Base-by-base conservation (phyloP, 2,329 filamentous ascomycete genomes). In the Corniculantispora saksenae region DNA sequence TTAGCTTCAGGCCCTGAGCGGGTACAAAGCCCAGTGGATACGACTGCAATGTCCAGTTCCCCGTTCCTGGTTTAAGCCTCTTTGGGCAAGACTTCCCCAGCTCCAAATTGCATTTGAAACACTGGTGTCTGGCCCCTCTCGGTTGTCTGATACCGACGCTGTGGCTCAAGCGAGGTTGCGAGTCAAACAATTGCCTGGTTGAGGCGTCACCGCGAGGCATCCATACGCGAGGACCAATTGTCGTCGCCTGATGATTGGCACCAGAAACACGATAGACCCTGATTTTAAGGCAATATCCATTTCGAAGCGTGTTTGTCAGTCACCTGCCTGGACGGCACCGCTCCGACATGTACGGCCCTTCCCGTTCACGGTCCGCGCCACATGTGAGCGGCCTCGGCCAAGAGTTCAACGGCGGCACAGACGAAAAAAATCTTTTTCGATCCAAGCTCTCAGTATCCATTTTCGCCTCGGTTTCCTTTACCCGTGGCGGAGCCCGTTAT, bases 81-180 rank as follows among this genome's bases (percentile, higher is more conserved):
- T 59, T 66, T 50, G 23, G 64, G 64, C 54, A 63, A 53, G 45
- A 47, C 19, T 65, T 63, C 64, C 64, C 64, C 64, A 60, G 64
- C 48, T 56, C 60, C 59, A 65, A 66, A 66, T 63, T 58, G 60
- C 47, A 66, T 55, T 47, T 66, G 64, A 66, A 66, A 66, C 64
- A 66, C 43, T 56, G 32, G 64, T 51, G 40, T 55, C 45, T 57
- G 23, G 21, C n/a, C n/a, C 51, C 21, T 50, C 38, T 64, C 55
- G 62, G 62, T 17, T 59, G 62, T 57, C 45, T 59, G 47, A 64
- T 64, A 64, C 62, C 55, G 62, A 60, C 25, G 53, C 63, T 57
- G 50, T 65, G 50, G 63, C 38, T 54, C 47, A 47, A 43, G 43
- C 45, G 48, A 53, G 51, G 15, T 23, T 32, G 40, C 53, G 61